Evolutionary conservation across 257 asterid species (phyloP).

Genomic region (Solanum lycopersicoides): DNA sequence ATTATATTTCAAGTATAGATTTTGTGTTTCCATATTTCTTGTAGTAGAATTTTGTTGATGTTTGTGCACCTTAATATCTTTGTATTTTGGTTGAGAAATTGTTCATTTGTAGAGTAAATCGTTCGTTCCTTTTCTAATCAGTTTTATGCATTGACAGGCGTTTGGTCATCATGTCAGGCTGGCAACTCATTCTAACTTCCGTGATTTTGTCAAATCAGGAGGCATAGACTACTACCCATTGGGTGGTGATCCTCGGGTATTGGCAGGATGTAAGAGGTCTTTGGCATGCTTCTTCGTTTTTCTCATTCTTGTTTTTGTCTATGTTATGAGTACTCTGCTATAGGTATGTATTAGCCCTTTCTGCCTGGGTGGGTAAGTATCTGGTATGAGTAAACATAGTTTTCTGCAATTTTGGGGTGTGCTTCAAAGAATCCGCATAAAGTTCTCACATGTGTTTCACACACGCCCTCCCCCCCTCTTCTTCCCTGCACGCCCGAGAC

Average conservation of each 20-base stretch:
- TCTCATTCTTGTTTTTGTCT: not conserved
- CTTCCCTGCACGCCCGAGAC: not conserved
- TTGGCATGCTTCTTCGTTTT: slow-evolving; percentile 19
- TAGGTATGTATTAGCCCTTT: not conserved
- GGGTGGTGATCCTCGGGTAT: slow-evolving; percentile 96
- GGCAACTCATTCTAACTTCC: slow-evolving; percentile 91
- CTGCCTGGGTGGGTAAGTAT: not conserved
- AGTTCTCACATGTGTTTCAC: too few species aligned
- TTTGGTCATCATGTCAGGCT: slow-evolving; percentile 88
- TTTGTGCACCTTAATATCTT: not conserved
- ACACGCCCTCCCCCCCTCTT: too few species aligned
- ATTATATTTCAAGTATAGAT: not conserved
- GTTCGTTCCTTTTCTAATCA: not conserved
- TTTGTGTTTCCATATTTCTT: not conserved
- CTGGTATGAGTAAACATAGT: not conserved
- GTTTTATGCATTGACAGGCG: slow-evolving; percentile 34
- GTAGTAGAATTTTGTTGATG: not conserved
- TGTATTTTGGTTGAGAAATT: not conserved
- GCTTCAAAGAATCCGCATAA: too few species aligned
- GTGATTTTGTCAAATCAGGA: slow-evolving; percentile 75
- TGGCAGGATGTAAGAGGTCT: slow-evolving; percentile 97
- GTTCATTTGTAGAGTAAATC: not conserved
- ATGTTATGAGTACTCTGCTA: not conserved
- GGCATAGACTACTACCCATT: slow-evolving; percentile 86
- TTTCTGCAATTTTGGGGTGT: not conserved